Evolutionary conservation across 164 flowering plant species (phyloP), one percentile per base, ranked within the genome.

Genomic region (Vitis cinerea): DNA sequence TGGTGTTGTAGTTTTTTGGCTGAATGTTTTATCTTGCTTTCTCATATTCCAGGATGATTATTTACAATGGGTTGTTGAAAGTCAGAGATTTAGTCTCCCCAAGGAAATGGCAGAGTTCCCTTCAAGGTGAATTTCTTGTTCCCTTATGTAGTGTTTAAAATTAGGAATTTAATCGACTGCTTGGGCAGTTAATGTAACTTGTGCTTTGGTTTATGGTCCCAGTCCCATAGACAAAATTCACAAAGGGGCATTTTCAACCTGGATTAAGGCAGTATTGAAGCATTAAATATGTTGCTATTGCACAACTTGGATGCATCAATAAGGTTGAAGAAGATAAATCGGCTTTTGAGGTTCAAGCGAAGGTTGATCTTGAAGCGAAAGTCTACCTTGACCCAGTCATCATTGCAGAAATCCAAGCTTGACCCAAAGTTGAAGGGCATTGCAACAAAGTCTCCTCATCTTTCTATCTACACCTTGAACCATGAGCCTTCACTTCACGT

Each of bases 21-120:
- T 65, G 23, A 23, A 23, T 30, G 10, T 52, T 59, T 31, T 2
- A 27, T 10, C 6, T 49, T 59, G 13, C 13, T 53, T 57, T 44
- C 50, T 37, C 16, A 12, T 63, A 55, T 16, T 67, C 11, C 75
- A 92, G 97, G 94, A 94, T 76, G 97, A 92, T 61, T 94, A 94
- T 63, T 77, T 96, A 54, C 82, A 87, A 62, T 91, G 97, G 97
- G 72, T 94, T 16, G 85, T 88, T 76, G 90, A 72, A 62, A 90
- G 91, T 72, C 98, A 94, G 78, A 89, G 97, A 82, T 23, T 1
- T 23, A 89, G 97, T 76, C 91, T 94, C 57, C 79, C 92, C 54
- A 97, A 94, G 82, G 91, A 92, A 14, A 85, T 94, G 95, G 82
- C 91, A 37, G 97, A 85, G 72, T 94, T 94, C 75, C 97, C 95